Conservation (phyloP, 176 grass and related monocot species). For the Triticum aestivum region IWGSC_CS_RefSeq_v2.1 NC_057807.1:639354696-639355195, state of each 20-base stretch:
- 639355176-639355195: not conserved
- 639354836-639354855: not conserved
- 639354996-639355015: not conserved
- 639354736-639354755: not conserved
- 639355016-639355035: not conserved
- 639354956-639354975: not conserved
- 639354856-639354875: slow-evolving; percentile 16
- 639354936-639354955: not conserved
- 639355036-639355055: not conserved
- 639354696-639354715: not conserved
- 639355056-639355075: not conserved
- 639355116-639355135: no score
- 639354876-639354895: not conserved
- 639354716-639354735: not conserved
- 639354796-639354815: not conserved
- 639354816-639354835: not conserved
- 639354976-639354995: not conserved
- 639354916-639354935: not conserved
- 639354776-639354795: not conserved
- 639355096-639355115: not conserved
- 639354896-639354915: no score
- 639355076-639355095: accelerated
- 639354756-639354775: not conserved
- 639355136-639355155: not conserved
- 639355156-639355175: not conserved